A percentile compares a stretch with the other conserved stretches of the same genome.
Evolutionary conservation across 2,329 filamentous ascomycete species (phyloP).

Genomic region (Clarireedia sp.): DNA sequence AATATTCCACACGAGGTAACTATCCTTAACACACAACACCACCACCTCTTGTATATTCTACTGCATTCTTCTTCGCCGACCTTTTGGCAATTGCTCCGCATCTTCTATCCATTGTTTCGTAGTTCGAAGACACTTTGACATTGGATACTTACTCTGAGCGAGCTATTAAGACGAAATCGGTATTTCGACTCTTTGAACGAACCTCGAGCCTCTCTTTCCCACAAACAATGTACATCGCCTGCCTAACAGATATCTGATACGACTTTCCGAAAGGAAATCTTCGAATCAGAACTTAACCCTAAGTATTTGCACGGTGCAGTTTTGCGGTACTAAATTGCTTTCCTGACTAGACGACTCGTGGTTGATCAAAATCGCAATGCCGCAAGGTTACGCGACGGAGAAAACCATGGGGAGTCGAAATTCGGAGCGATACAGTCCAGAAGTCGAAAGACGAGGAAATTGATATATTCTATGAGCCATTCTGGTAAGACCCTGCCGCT

Average conservation of each 20-base stretch:
- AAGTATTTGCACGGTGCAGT: slow-evolving; percentile 69
- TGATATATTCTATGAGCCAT: slow-evolving; percentile 63
- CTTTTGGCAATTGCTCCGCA: too few relatives aligned
- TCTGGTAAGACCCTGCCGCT: slow-evolving; percentile 65
- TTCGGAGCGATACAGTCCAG: slow-evolving; percentile 47
- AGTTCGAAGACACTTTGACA: too few relatives aligned
- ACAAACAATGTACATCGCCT: slow-evolving; percentile 60
- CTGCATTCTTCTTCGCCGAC: too few relatives aligned
- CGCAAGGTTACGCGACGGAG: slow-evolving; percentile 45
- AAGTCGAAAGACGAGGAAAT: slow-evolving; percentile 40
- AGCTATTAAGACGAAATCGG: too few relatives aligned
- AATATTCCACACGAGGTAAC: too few relatives aligned
- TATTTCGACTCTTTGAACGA: too few relatives aligned
- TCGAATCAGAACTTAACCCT: slow-evolving; percentile 94
- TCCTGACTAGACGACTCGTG: slow-evolving; percentile 51
- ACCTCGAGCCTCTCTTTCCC: slow-evolving; percentile 38
- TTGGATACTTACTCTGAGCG: too few relatives aligned
- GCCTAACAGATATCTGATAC: slow-evolving; percentile 71
- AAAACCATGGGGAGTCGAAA: slow-evolving; percentile 38
- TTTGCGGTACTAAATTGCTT: slow-evolving; percentile 62
- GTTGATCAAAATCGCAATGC: slow-evolving; percentile 25
- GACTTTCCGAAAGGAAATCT: slow-evolving; percentile 63
- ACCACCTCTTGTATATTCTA: too few relatives aligned
- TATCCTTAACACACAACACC: too few relatives aligned
- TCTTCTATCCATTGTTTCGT: too few relatives aligned